Base-by-base conservation (phyloP, 1,139 yeast species). In the Hemisphaericaspora xylofermentans region DNA sequence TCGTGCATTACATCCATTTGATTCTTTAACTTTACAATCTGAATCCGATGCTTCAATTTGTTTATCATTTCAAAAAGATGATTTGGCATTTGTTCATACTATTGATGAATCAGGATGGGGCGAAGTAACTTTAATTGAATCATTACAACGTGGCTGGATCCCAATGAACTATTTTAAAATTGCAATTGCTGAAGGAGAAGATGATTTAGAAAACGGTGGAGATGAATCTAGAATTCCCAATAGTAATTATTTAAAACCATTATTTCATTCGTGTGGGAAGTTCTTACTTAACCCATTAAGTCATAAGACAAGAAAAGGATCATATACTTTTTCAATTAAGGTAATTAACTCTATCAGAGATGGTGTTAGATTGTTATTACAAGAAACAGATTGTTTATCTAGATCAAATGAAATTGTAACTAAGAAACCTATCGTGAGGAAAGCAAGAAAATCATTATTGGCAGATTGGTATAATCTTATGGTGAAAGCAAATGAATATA, bases 31-130 rank as follows among this genome's bases (percentile, higher is more conserved):
- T 0, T 67, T 88, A 39, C 82, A 82, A 53, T 70, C 82, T 16
- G 76, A 76, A 43, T 78, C 78, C 48, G 95, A 81, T 48, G 76
- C 86, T 2, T 78, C 89, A 1, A 85, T 88, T 32, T 93, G 98
- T 60, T 71, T 93, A 22, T 83, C 95, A 0, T 91, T 93, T 59
- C 80, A 78, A 22, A 84, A 80, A 52, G 80, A 82, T 47, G 97
- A 89, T 53, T 68, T 88, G 43, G 95, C 93, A 0, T 84, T 88
- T 58, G 86, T 93, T 6, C 96, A 91, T 59, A 80, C 91, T 8
- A 80, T 89, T 24, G 98, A 93, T 61, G 83, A 86, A 41, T 84
- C 96, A 14, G 98, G 98, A 2, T 93, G 98, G 98, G 97, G 96
- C 44, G 98, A 93, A 61, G 98, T 91, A 2, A 89, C 97, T 0